phyloP scores from a whole-genome alignment of 2,329 filamentous ascomycete species.

The Dichotomopilus funicola region DNA sequence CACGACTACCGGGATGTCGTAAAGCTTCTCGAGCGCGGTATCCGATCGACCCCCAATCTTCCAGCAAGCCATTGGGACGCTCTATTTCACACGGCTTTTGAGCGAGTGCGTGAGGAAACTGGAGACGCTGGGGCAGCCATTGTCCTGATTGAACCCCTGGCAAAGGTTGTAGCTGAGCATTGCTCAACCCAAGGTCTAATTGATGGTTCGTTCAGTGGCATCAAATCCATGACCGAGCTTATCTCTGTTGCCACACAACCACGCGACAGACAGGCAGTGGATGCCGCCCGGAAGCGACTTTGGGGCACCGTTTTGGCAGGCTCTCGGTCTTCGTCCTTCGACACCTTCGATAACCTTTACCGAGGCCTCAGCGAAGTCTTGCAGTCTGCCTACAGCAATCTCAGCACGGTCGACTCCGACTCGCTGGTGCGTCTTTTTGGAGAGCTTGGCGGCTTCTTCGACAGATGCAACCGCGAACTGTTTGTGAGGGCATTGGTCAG shows the following conservation, averaged over 20 bases:
- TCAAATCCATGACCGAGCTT: conserved; percentile 37
- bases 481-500: conserved; percentile 50
- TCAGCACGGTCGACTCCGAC: conserved; percentile 34
- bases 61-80: conserved; percentile 43
- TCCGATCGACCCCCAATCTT: conserved; percentile 43
- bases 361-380: conserved; percentile 50
- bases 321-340: conserved; percentile 38
- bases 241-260: conserved; percentile 47
- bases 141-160: conserved; percentile 64
- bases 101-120: conserved; percentile 53
- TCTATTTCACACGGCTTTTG: conserved; percentile 51
- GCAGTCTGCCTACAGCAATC: conserved; percentile 41
- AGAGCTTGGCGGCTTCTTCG: conserved; percentile 47
- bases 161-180: conserved; percentile 45
- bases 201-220: conserved; percentile 23
- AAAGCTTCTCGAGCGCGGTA: conserved; percentile 59
- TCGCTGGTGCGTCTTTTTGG: conserved; percentile 40
- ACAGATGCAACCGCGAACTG: conserved; percentile 42
- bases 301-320: conserved; percentile 51
- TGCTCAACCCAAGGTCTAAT: conserved; percentile 20
- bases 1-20: conserved; percentile 65
- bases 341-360: conserved; percentile 64
- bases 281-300: conserved; percentile 57
- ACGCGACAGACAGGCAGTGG: conserved; percentile 55
- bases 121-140: conserved; percentile 62